phyloP scores from a whole-genome alignment of 352 stramenopile species.

The Detonula confervacea region DNA sequence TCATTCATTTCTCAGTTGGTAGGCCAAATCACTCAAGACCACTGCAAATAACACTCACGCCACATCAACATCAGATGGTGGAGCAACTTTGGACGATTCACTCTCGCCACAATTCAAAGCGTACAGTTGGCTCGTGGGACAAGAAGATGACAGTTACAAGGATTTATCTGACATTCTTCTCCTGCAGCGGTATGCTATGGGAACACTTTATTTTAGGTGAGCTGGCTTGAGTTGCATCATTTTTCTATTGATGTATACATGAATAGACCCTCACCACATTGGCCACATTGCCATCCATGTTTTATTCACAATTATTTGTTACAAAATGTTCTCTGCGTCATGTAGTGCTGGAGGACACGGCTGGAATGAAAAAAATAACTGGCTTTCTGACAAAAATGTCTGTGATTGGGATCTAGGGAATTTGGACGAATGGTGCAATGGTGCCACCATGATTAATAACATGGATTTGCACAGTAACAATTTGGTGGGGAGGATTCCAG shows the following conservation, averaged over 20 bases:
- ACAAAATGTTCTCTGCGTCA: too few relatives aligned
- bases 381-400: conserved; percentile 24
- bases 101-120: conserved; percentile 39
- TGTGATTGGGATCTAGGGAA: conserved; percentile 39
- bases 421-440: conserved; percentile 25
- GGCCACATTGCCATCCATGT: not conserved
- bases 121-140: conserved; percentile 37
- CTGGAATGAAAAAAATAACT: conserved; percentile 27
- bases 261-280: not conserved
- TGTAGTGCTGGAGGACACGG: conserved; percentile 27
- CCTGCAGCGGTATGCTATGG: conserved; percentile 49
- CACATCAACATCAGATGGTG: conserved; percentile 10
- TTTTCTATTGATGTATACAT: too few relatives aligned
- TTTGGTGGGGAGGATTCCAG: conserved; percentile 44
- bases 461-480: conserved; percentile 39
- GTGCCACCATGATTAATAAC: conserved; percentile 27
- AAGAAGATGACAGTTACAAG: conserved; percentile 1
- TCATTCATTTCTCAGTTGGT: not conserved
- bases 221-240: not conserved
- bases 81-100: conserved; percentile 24
- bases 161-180: conserved; percentile 32
- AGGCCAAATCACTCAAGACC: too few relatives aligned
- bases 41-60: too few relatives aligned
- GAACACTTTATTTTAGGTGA: conserved; percentile 46
- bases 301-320: too few relatives aligned